phyloP scores from a whole-genome alignment of 2,329 filamentous ascomycete species.

The Diplodia scrobiculata region DNA sequence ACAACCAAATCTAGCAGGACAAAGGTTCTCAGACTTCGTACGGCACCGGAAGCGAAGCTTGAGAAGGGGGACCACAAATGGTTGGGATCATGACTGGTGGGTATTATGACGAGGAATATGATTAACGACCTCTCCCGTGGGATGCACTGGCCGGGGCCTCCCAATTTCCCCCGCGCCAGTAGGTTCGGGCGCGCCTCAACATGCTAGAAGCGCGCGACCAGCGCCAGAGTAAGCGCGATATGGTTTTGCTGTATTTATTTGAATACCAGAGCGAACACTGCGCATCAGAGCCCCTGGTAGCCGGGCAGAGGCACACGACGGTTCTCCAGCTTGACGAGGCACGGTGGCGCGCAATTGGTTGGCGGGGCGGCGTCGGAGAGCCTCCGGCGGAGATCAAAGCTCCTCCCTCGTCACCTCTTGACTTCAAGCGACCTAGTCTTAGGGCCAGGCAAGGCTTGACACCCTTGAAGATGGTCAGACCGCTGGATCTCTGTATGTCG shows the following conservation, averaged over 20 bases:
- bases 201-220: conserved; percentile 17
- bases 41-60: background rate
- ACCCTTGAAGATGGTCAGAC: conserved; percentile 30
- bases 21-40: background rate
- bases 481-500: conserved; percentile 29
- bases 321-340: conserved; percentile 12
- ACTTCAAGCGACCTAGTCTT: conserved; percentile 30
- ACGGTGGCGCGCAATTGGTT: conserved; percentile 19
- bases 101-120: conserved; percentile 14
- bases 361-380: conserved; percentile 25
- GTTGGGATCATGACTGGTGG: conserved; percentile 5
- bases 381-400: conserved; percentile 28
- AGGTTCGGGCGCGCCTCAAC: conserved; percentile 9
- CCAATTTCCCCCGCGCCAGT: conserved; percentile 22
- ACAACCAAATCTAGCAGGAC: background rate
- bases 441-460: conserved; percentile 29
- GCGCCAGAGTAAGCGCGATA: background rate
- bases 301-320: conserved; percentile 20
- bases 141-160: background rate
- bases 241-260: background rate
- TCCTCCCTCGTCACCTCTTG: conserved; percentile 29
- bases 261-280: conserved; percentile 17
- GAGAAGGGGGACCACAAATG: background rate
- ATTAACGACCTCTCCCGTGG: conserved; percentile 5
- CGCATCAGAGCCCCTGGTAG: conserved; percentile 13